Evolutionary conservation across 768 basidiomycete species (phyloP).

Genomic region (Omphalotus guepiniiformis): DNA sequence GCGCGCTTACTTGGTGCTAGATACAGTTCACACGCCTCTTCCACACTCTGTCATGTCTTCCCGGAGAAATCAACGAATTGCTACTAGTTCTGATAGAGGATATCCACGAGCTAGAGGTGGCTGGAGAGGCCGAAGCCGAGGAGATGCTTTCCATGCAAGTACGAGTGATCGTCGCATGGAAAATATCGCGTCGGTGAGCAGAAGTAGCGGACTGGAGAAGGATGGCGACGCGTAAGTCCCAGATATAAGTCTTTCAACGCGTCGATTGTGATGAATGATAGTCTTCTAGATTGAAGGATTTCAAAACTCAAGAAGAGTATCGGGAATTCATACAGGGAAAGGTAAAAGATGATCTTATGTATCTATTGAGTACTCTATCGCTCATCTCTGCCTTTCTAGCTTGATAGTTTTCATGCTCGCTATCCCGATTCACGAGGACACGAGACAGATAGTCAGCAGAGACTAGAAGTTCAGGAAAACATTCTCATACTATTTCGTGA

Average conservation of each 20-base stretch:
- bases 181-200: constrained; percentile 65
- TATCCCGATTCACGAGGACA: constrained; percentile 30
- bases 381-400: constrained; percentile 26
- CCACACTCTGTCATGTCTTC: neutral
- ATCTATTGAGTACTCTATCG: too few species aligned
- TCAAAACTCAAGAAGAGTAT: constrained; percentile 59
- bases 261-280: constrained; percentile 27
- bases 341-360: too few species aligned
- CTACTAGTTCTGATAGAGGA: neutral
- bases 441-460: constrained; percentile 27
- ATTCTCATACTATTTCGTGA: constrained; percentile 69
- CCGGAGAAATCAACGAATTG: neutral
- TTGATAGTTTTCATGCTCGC: constrained; percentile 42
- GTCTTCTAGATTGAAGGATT: constrained; percentile 53
- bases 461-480: constrained; percentile 57
- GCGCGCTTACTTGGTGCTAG: neutral
- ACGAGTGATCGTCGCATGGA: constrained; percentile 45
- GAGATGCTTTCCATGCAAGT: neutral
- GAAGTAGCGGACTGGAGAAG: constrained; percentile 70
- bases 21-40: neutral
- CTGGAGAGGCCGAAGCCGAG: constrained; percentile 13
- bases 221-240: constrained; percentile 71
- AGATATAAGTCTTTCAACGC: neutral
- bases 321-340: constrained; percentile 60
- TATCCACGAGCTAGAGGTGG: constrained; percentile 11